Conservation (phyloP, 164 flowering plant genomes). For the Protea cynaroides region DNA sequence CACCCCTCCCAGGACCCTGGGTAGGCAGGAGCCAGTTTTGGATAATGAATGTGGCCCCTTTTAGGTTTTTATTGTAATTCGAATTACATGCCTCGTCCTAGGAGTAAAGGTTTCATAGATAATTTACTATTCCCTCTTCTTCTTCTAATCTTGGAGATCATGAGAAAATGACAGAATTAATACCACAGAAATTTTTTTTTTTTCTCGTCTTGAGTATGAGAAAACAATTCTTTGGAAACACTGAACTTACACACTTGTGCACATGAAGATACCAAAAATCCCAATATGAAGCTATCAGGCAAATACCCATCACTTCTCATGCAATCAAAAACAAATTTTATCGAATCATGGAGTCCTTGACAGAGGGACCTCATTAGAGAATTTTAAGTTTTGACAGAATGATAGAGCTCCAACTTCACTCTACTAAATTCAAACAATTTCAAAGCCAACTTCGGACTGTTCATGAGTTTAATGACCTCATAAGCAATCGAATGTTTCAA, state of each 20-base stretch:
- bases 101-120: too few relatives aligned
- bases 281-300: constrained; percentile 33
- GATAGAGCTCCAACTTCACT: constrained; percentile 31
- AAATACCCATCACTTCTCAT: constrained; percentile 55
- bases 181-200: too few relatives aligned
- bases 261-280: constrained; percentile 35
- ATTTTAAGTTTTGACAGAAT: constrained; percentile 37
- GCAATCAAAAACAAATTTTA: constrained; percentile 34
- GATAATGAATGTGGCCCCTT: too few relatives aligned
- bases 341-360: constrained; percentile 40
- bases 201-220: constrained; percentile 23
- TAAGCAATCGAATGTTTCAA: constrained; percentile 47
- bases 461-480: constrained; percentile 35
- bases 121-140: too few relatives aligned
- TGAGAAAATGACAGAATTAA: too few relatives aligned
- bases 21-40: too few relatives aligned
- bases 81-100: too few relatives aligned
- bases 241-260: constrained; percentile 37
- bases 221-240: constrained; percentile 33
- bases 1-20: too few relatives aligned
- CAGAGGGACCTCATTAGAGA: constrained; percentile 51
- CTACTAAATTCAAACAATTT: constrained; percentile 48
- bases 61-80: too few relatives aligned
- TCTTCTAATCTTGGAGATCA: too few relatives aligned
- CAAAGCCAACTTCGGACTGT: constrained; percentile 34